phyloP scores from a whole-genome alignment of 2,329 filamentous ascomycete genomes.

The Elsinoe ampelina region DNA sequence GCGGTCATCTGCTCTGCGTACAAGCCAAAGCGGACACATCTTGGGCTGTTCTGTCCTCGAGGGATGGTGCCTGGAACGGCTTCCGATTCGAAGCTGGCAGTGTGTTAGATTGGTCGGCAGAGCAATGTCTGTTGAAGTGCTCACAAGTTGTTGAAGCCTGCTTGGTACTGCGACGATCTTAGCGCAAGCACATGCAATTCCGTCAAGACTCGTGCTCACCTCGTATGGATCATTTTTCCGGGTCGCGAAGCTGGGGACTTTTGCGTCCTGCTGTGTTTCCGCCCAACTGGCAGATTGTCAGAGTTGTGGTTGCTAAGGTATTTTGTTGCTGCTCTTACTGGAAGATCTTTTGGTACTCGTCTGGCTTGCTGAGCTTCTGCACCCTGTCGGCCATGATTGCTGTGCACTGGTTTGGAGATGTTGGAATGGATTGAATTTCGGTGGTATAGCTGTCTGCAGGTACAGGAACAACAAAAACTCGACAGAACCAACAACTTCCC shows the following conservation, averaged over 20 bases:
- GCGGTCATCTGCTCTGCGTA: constrained; percentile 40
- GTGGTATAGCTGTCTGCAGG: neutral
- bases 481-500: neutral
- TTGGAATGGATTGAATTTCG: neutral
- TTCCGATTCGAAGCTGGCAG: constrained; percentile 31
- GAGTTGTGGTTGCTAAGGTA: neutral
- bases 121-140: constrained; percentile 19
- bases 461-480: neutral
- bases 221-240: constrained; percentile 47
- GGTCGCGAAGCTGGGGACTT: constrained; percentile 45
- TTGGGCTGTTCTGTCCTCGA: constrained; percentile 34
- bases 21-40: constrained; percentile 35
- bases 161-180: constrained; percentile 38
- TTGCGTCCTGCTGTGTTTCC: constrained; percentile 49
- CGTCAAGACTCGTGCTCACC: constrained; percentile 25
- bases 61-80: constrained; percentile 36
- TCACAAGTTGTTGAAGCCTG: constrained; percentile 46
- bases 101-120: constrained; percentile 25
- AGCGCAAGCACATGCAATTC: neutral
- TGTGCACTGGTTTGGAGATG: neutral
- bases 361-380: constrained; percentile 14
- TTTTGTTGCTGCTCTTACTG: constrained; percentile 12
- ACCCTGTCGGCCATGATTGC: constrained; percentile 7
- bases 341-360: constrained; percentile 19
- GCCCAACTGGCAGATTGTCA: constrained; percentile 36